These are phyloP conservation scores for Clarireedia monteithiana DNA, from an alignment of 2,329 filamentous ascomycete species.

Conservation along the genomic window DNA sequence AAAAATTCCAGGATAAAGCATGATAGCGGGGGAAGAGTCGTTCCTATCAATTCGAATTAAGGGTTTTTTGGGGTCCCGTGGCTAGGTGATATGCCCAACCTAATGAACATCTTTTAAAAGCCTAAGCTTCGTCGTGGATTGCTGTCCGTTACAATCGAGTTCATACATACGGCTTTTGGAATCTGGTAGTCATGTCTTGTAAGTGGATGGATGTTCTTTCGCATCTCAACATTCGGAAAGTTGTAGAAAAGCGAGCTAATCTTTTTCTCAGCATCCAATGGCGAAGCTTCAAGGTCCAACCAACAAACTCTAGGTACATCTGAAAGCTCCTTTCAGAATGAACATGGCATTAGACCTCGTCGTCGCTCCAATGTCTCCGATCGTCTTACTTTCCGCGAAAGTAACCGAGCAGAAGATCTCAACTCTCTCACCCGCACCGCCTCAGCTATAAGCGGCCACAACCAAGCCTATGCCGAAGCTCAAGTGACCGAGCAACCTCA, in stretches of 20 bases:
- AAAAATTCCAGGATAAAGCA: background rate
- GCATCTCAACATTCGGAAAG: background rate
- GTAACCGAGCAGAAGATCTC: constrained; percentile 1
- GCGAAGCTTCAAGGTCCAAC: background rate
- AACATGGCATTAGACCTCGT: background rate
- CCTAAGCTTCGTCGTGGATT: background rate
- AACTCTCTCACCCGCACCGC: background rate
- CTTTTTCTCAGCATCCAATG: background rate
- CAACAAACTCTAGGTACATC: background rate
- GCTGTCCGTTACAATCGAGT: background rate
- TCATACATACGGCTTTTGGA: background rate
- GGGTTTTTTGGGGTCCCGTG: background rate
- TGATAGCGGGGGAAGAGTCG: background rate
- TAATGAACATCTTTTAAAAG: background rate
- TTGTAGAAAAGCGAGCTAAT: background rate
- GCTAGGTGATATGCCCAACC: background rate
- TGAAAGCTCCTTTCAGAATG: background rate
- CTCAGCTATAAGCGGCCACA: background rate
- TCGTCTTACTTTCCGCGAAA: constrained; percentile 1
- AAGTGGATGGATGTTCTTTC: background rate
- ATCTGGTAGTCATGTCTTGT: background rate
- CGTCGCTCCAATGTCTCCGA: constrained; percentile 5
- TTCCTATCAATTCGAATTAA: background rate
- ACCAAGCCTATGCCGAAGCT: background rate
- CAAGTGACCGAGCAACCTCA: background rate